Evolutionary conservation across 148 eudicot genomes (phyloP).

Genomic region (Silene conica): DNA sequence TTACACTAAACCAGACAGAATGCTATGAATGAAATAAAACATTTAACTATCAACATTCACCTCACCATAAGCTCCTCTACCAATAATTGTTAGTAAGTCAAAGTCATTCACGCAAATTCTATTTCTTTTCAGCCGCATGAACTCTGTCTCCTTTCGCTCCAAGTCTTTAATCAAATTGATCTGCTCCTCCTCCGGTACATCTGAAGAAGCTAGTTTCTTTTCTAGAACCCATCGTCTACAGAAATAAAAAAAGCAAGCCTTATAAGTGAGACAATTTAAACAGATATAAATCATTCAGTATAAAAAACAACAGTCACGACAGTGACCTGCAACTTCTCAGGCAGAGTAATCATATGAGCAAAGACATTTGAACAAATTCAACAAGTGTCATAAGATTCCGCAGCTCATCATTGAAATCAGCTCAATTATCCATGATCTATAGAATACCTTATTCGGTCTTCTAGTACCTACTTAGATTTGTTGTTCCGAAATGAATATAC

Average conservation of each 20-base stretch:
- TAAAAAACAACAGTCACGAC: background rate
- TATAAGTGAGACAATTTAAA: constrained; percentile 2
- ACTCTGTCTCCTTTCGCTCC: constrained; percentile 93
- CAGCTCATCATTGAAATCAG: background rate
- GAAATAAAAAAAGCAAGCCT: constrained; percentile 18
- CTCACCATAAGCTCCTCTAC: constrained; percentile 98
- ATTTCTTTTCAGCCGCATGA: constrained; percentile 85
- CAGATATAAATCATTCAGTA: background rate
- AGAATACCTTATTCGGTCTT: too few species aligned
- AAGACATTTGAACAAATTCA: too few species aligned
- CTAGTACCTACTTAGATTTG: too few species aligned
- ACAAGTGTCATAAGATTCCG: too few species aligned
- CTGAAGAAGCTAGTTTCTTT: constrained; percentile 80
- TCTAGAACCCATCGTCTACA: constrained; percentile 84
- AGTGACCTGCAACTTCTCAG: background rate
- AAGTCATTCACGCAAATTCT: constrained; percentile 92
- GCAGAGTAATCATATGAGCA: background rate
- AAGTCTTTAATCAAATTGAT: constrained; percentile 75
- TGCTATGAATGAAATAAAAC: constrained; percentile 4
- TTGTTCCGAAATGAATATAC: too few species aligned
- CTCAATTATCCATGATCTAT: background rate
- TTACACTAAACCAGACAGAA: background rate
- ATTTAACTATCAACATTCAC: constrained; percentile 41
- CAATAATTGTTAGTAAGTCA: constrained; percentile 84
- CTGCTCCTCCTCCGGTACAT: constrained; percentile 93